Base-by-base conservation (phyloP, 768 basidiomycete species). In the Gloeopeniophorella convolvens region DNA sequence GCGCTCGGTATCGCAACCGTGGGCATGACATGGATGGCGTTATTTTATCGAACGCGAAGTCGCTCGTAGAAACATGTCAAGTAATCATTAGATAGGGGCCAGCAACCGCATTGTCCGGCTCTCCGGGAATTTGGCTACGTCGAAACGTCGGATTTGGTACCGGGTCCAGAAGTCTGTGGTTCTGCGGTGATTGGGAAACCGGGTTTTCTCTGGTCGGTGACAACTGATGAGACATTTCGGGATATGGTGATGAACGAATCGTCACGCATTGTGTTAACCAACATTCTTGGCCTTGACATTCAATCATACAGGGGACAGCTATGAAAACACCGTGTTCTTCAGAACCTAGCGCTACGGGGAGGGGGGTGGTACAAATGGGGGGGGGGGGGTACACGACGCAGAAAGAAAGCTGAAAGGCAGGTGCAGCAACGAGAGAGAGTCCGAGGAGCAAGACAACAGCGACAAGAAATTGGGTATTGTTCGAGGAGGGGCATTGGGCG, bases 381-480 rank as follows among this genome's bases (percentile, higher is more conserved):
- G 18, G 52, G 52, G 48, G 46, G 41, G 26, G 43, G 51, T 34
- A 37, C n/a, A n/a, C n/a, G n/a, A n/a, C n/a, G n/a, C n/a, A n/a
- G n/a, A 54, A 54, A 48, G 48, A 47, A 54, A 48, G 48, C 28
- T 50, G 45, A 41, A 30, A 46, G 46, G 48, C 51, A 54, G 36
- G 42, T 54, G 47, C 54, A 44, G 44, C 53, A 45, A 56, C 15
- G 34, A 12, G 42, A 58, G 56, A 45, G 34, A 48, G 56, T 58
- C 54, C 54, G 42, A 41, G 45, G 34, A 57, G 60, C 65, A 60
- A 50, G 61, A 63, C 58, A 62, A 65, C 58, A 56, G 59, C 65
- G 56, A 63, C 63, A 60, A 68, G 56, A 63, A 53, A 53, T 36
- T 42, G 69, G 64, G 61, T 61, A 52, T 66, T 58, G 60, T 62